Conservation (phyloP, 2,329 filamentous ascomycete species). For the Microsporum audouinii region DNA sequence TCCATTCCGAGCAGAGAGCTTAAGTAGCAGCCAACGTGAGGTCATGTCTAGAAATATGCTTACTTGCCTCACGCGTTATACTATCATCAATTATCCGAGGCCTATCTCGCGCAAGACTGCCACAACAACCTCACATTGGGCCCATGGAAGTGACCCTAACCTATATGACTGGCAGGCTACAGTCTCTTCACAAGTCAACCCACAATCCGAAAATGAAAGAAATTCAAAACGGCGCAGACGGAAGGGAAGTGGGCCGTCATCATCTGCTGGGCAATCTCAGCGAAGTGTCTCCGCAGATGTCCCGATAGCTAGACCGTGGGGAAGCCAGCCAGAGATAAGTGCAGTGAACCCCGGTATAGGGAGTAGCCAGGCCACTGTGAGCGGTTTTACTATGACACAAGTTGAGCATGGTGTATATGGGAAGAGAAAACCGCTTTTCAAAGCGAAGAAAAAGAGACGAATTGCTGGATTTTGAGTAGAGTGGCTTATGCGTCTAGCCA, state of each 20-base stretch:
- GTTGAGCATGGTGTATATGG: constrained; percentile 31
- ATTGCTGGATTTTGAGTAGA: constrained; percentile 30
- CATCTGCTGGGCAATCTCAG: background rate
- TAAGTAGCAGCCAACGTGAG: background rate
- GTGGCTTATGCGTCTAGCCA: background rate
- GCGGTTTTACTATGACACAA: constrained; percentile 31
- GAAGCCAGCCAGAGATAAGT: constrained; percentile 11
- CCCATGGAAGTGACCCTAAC: constrained; percentile 23
- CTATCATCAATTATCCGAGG: constrained; percentile 18
- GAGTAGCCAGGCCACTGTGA: constrained; percentile 28
- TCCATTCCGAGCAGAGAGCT: background rate
- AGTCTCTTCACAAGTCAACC: background rate
- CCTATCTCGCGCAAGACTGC: constrained; percentile 18
- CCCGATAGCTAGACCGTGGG: constrained; percentile 7
- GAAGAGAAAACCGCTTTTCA: constrained; percentile 19
- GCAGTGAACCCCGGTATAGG: constrained; percentile 11
- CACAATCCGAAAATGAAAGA: background rate
- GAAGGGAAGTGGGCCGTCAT: background rate
- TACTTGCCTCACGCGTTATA: constrained; percentile 22
- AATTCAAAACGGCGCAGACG: background rate
- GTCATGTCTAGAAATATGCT: background rate
- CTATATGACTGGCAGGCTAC: constrained; percentile 26
- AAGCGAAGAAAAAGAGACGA: constrained; percentile 29
- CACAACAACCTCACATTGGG: constrained; percentile 29
- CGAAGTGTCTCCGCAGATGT: background rate